Base-by-base conservation (phyloP, 441 rosid genomes). In the Euphorbia celastroides region DNA sequence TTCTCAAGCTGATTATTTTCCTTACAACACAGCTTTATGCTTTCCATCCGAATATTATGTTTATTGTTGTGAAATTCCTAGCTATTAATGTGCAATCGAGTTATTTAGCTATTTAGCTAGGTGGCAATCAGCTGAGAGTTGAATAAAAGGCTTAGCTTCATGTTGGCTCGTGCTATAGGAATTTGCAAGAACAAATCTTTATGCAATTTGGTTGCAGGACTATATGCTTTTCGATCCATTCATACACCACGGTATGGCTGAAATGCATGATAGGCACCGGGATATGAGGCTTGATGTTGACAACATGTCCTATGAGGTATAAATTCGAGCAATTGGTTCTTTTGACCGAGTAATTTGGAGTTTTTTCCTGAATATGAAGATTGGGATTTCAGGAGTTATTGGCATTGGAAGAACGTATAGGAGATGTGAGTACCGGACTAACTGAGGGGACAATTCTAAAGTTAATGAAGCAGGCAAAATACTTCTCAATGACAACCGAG, bases 291-390 rank as follows among this genome's bases (percentile, higher is more conserved):
- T 89, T 36, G 98, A 89, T 71, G 89, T 86, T 54, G 96, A 92
- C 76, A 86, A 88, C 81, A 92, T 92, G 98, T 85, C 96, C 23
- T 92, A 89, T 19, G 96, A 92, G 92, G 98, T 92, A 75, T 75
- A 70, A 60, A 13, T 32, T 14, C 25, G 30, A 57, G 14, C 38
- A 51, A 44, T 41, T 58, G 65, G 48, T 58, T 22, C n/a, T n/a
- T n/a, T n/a, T n/a, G n/a, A n/a, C n/a, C n/a, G n/a, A n/a, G 70
- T n/a, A n/a, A n/a, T n/a, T n/a, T n/a, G n/a, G n/a, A n/a, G n/a
- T 66, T 20, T 66, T 57, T 42, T 2, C 32, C 67, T 74, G 2
- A 30, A 75, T 27, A n/a, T 26, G 14, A 36, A 22, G 64, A 25
- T 57, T 65, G 67, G 71, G 73, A 67, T 75, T n/a, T 48, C 68